Base-by-base conservation (phyloP, 345 rosid species). In the Eucalyptus cloeziana region DNA sequence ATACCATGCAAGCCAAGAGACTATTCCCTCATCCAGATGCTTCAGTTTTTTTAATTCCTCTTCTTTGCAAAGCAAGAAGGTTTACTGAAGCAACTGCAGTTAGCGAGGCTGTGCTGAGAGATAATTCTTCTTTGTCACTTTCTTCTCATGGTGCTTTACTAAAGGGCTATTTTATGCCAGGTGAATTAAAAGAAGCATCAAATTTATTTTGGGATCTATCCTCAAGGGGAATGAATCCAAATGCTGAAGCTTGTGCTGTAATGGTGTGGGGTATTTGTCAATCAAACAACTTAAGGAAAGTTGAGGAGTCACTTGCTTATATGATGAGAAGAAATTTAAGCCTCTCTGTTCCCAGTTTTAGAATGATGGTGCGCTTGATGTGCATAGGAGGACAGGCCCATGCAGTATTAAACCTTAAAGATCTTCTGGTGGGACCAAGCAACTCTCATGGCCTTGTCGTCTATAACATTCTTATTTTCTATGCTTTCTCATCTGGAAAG, bases 381-480 rank as follows among this genome's bases (percentile, higher is more conserved):
- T 95, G 97, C 93, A 83, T 87, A 69, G 93, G 91, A 76, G 92
- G 92, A 88, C 91, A 91, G 87, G 86, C 90, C 87, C 52, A 33
- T 88, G 86, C 45, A 88, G 97, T 95, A 85, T 13, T 93, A 83
- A 91, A 89, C 89, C 89, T 97, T 92, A 95, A 93, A 90, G 92
- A 93, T 88, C 67, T 94, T 83, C 91, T 96, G 91, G 91, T 91
- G 30, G 87, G 91, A 91, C 92, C 91, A 87, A 90, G 89, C 88
- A 91, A 87, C 88, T 88, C 88, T 87, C 56, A 86, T 49, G 86
- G 90, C 58, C 89, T 91, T 27, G 58, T 92, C n/a, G 49, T 93
- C 86, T 93, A 93, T 86, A 97, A 96, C 91, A 90, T 96, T 49
- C 91, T 96, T 86, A 76, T 95, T 64, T 96, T 95, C 92, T 89